Conservation (phyloP, 805 yeast genomes). For the Ascoidea tarda region DNA sequence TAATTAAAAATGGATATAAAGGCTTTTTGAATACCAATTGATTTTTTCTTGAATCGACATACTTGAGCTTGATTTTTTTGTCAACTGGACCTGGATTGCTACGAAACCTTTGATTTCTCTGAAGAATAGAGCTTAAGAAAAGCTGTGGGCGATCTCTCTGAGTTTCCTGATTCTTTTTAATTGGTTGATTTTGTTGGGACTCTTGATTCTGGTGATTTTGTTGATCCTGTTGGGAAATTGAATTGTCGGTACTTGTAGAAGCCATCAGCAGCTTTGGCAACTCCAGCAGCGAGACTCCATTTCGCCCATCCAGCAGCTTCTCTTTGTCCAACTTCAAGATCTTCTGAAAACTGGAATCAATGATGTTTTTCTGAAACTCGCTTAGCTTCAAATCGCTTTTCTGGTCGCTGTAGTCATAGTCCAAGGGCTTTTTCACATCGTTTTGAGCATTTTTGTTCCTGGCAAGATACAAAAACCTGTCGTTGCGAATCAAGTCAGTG, state of each 20-base stretch:
- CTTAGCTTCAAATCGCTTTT: neutral
- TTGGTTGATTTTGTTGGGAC: too few relatives aligned
- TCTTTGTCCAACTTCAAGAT: neutral
- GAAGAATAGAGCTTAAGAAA: too few relatives aligned
- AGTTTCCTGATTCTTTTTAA: neutral
- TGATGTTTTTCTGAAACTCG: neutral
- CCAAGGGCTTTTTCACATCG: too few relatives aligned
- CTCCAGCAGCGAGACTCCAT: too few relatives aligned
- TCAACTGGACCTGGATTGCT: neutral
- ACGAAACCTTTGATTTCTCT: neutral
- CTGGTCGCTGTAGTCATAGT: too few relatives aligned
- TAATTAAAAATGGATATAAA: constrained; percentile 5
- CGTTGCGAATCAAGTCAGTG: neutral
- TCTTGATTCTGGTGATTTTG: neutral
- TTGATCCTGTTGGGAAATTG: neutral
- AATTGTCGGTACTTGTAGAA: neutral
- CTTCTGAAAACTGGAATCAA: neutral
- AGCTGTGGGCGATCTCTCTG: too few relatives aligned
- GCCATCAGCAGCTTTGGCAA: too few relatives aligned
- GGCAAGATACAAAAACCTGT: too few relatives aligned
- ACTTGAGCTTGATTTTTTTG: neutral
- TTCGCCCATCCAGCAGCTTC: too few relatives aligned
- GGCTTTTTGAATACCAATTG: neutral
- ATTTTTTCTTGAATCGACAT: neutral
- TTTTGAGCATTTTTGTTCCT: too few relatives aligned